These are phyloP conservation scores for Colletotrichum coccodes DNA, from an alignment of 2,329 filamentous ascomycete genomes.

Conservation along the genomic window DNA sequence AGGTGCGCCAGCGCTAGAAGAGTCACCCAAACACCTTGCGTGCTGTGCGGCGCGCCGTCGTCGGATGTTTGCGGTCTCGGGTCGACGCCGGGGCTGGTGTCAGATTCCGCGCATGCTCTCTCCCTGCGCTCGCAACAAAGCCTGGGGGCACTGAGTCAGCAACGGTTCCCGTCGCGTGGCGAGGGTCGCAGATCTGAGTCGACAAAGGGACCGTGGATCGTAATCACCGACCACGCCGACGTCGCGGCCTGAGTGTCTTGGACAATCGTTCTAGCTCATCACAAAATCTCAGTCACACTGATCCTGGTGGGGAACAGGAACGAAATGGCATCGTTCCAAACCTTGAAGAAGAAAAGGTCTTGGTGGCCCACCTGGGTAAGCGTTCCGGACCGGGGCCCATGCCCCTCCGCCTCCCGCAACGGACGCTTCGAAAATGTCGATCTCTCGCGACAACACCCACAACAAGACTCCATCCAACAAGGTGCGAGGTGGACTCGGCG, in stretches of 20 bases:
- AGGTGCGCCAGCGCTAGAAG: not conserved
- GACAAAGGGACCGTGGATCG: not conserved
- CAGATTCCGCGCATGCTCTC: not conserved
- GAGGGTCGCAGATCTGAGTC: not conserved
- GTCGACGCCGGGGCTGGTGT: not conserved
- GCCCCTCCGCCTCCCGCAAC: not conserved
- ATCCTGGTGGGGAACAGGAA: not conserved
- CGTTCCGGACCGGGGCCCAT: not conserved
- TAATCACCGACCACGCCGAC: not conserved
- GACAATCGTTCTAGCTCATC: not conserved
- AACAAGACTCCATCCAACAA: not conserved
- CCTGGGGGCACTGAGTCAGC: not conserved
- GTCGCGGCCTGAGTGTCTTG: not conserved
- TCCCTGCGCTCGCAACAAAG: not conserved
- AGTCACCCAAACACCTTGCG: not conserved
- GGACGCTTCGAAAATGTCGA: not conserved
- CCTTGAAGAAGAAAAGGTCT: not conserved
- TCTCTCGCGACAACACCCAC: not conserved
- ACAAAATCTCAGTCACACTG: not conserved
- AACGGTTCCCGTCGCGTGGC: not conserved
- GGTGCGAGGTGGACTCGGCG: not conserved
- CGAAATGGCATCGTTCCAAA: not conserved
- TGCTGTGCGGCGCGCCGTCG: no score
- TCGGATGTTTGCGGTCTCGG: not conserved
- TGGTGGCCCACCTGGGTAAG: not conserved